Percentiles rank a stretch among this genome's conserved stretches.
Conservation (phyloP, 352 stramenopile genomes). For the Lagenidium sp. region DNA sequence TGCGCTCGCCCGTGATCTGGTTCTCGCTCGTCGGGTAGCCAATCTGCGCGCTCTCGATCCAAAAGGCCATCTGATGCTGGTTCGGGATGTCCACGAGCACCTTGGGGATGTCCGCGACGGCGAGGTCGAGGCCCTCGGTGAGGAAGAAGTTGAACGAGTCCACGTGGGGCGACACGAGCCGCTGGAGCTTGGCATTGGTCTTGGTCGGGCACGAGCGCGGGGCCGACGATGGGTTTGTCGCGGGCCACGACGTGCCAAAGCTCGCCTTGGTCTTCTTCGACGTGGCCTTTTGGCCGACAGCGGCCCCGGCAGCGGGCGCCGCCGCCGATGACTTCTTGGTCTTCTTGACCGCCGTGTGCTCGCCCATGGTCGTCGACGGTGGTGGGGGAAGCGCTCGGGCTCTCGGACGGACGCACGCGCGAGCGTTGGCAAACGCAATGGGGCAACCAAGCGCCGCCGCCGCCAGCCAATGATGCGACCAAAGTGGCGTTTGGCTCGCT, state of each 20-base stretch:
- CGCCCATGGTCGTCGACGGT: too few relatives aligned
- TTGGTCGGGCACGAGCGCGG: slow-evolving; percentile 61
- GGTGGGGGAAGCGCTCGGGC: too few relatives aligned
- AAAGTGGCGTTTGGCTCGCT: too few relatives aligned
- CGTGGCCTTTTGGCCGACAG: slow-evolving; percentile 34
- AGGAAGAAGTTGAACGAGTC: slow-evolving; percentile 99
- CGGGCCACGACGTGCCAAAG: slow-evolving; percentile 61
- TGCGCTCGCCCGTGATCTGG: slow-evolving; percentile 76
- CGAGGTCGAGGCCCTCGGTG: slow-evolving; percentile 89
- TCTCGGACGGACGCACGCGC: too few relatives aligned
- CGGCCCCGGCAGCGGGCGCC: slow-evolving; percentile 30
- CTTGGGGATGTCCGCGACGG: slow-evolving; percentile 88
- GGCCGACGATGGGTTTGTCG: slow-evolving; percentile 74
- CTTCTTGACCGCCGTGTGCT: too few relatives aligned
- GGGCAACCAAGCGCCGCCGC: too few relatives aligned
- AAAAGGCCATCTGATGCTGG: slow-evolving; percentile 69
- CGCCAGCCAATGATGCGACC: too few relatives aligned
- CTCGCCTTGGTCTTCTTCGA: slow-evolving; percentile 16
- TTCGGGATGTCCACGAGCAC: slow-evolving; percentile 89
- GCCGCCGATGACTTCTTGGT: not conserved
- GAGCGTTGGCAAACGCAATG: too few relatives aligned
- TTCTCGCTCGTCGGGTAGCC: slow-evolving; percentile 82
- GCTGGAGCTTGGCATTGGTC: slow-evolving; percentile 76
- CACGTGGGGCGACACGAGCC: slow-evolving; percentile 95
- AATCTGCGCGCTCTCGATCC: slow-evolving; percentile 95